Conservation (phyloP, 2,329 filamentous ascomycete species). For the Metarhizium sp. region DNA sequence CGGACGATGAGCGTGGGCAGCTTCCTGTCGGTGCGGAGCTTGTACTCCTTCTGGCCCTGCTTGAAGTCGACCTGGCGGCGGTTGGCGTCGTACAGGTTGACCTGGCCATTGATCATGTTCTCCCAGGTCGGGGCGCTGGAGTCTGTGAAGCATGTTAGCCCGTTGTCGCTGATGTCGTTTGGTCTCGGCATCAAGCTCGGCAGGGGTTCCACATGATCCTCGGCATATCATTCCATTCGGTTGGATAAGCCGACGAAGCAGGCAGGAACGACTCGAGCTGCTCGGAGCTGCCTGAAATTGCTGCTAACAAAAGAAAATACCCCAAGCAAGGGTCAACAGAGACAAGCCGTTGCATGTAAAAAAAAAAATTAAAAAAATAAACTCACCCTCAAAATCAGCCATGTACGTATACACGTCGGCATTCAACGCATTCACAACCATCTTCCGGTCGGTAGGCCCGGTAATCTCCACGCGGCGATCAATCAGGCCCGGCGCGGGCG, state of each 20-base stretch:
- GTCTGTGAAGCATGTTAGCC: slow-evolving; percentile 44
- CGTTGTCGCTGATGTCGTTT: background rate
- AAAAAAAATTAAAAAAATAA: background rate
- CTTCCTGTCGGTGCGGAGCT: slow-evolving; percentile 81
- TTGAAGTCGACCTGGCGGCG: slow-evolving; percentile 94
- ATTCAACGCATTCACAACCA: slow-evolving; percentile 97
- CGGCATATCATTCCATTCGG: background rate
- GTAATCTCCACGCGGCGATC: slow-evolving; percentile 96
- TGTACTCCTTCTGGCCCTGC: slow-evolving; percentile 91
- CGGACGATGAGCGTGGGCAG: slow-evolving; percentile 87
- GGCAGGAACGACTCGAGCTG: background rate
- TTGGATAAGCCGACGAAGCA: background rate
- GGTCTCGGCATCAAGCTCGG: background rate
- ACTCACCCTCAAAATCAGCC: slow-evolving; percentile 93
- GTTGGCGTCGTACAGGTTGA: slow-evolving; percentile 95
- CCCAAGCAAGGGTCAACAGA: background rate
- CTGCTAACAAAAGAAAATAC: background rate
- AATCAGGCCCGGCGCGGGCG: slow-evolving; percentile 82
- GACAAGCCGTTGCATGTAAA: background rate
- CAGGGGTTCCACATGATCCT: background rate
- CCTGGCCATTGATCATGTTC: slow-evolving; percentile 97
- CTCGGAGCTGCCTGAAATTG: too few species aligned
- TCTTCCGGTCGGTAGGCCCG: slow-evolving; percentile 93
- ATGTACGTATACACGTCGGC: slow-evolving; percentile 98
- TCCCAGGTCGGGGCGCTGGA: slow-evolving; percentile 96